Conservation (phyloP, 2,329 filamentous ascomycete species). For the Cordyceps javanica region DNA sequence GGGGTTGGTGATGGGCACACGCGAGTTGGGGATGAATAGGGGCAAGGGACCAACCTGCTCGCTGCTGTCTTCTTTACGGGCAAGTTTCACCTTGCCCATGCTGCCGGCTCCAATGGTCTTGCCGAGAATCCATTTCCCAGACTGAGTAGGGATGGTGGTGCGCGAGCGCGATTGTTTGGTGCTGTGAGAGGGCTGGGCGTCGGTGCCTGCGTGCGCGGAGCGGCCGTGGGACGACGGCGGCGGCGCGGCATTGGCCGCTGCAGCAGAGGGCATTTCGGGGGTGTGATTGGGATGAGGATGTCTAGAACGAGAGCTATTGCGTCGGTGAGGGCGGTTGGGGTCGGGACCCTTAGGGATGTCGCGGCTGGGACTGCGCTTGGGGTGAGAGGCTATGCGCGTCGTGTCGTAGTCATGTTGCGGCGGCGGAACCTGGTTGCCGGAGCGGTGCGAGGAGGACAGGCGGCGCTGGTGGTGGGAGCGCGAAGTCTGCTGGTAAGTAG, state of each 20-base stretch:
- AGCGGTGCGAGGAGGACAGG: constrained; percentile 36
- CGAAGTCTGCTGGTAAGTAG: not conserved
- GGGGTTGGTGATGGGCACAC: constrained; percentile 4
- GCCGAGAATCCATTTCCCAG: constrained; percentile 89
- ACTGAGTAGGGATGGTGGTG: constrained; percentile 83
- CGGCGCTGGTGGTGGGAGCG: constrained; percentile 33
- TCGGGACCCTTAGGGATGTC: constrained; percentile 56
- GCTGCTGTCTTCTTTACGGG: constrained; percentile 79
- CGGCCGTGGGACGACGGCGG: constrained; percentile 40
- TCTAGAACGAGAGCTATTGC: constrained; percentile 44
- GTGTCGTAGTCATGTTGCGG: constrained; percentile 67
- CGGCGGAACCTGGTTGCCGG: constrained; percentile 37
- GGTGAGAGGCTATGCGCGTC: constrained; percentile 55
- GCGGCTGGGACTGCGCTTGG: constrained; percentile 59
- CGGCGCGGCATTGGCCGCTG: constrained; percentile 44
- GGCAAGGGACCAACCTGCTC: constrained; percentile 64
- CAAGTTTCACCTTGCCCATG: constrained; percentile 98
- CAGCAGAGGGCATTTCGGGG: constrained; percentile 44
- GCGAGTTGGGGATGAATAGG: not conserved
- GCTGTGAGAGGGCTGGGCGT: constrained; percentile 34
- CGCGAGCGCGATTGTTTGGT: constrained; percentile 51
- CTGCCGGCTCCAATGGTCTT: constrained; percentile 97
- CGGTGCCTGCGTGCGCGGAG: constrained; percentile 34
- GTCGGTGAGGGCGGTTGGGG: constrained; percentile 38
- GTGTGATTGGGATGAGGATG: constrained; percentile 26